These are phyloP conservation scores for Cutaneotrichosporon cutaneum DNA, from an alignment of 1,284 basidiomycete species.

Conservation along the genomic window DNA sequence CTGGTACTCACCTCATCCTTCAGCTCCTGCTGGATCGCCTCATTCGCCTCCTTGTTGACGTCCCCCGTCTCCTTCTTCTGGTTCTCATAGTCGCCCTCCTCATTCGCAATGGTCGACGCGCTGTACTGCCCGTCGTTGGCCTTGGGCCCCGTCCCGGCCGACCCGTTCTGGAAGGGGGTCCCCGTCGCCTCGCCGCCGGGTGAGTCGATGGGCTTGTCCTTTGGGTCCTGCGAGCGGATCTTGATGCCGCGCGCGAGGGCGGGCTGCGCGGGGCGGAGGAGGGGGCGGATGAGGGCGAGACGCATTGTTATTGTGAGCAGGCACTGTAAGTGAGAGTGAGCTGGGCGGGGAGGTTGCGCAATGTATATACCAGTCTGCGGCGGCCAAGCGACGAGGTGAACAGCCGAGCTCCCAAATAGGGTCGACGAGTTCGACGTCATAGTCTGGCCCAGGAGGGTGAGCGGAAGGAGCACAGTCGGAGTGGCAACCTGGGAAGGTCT, in stretches of 20 bases:
- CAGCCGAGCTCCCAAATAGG: too few relatives aligned
- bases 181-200: not conserved
- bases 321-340: not conserved
- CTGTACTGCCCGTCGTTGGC: not conserved
- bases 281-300: not conserved
- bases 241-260: not conserved
- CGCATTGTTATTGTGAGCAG: not conserved
- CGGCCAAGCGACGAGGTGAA: too few relatives aligned
- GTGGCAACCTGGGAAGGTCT: too few relatives aligned
- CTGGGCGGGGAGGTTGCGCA: not conserved
- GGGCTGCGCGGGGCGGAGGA: not conserved
- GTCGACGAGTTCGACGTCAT: too few relatives aligned
- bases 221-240: not conserved
- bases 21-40: too few relatives aligned
- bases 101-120: not conserved
- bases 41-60: not conserved
- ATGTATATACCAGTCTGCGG: not conserved
- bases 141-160: not conserved
- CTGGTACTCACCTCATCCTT: not conserved
- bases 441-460: too few relatives aligned
- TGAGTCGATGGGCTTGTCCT: not conserved
- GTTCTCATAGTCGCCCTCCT: not conserved
- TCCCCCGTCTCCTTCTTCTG: not conserved
- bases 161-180: not conserved
- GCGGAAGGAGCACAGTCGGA: too few relatives aligned